phyloP scores from a whole-genome alignment of 2,329 filamentous ascomycete genomes.

The Phialocephala subalpina region DNA sequence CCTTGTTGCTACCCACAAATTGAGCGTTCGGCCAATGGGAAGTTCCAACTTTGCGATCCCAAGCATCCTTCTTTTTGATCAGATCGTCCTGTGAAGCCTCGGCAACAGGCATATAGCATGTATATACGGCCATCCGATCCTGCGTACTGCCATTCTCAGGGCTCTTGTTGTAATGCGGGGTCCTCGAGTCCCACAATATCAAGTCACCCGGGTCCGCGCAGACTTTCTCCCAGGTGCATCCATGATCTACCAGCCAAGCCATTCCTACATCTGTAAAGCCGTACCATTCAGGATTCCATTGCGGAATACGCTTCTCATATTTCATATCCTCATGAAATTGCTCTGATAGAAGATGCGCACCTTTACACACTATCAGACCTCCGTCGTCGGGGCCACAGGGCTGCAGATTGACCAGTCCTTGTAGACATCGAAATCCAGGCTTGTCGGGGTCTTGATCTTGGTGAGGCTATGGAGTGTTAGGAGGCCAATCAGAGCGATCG shows the following conservation, averaged over 20 bases:
- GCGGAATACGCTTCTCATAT: too few species aligned
- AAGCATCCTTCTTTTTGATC: slow-evolving; percentile 51
- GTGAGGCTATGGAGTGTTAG: slow-evolving; percentile 48
- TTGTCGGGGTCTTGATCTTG: slow-evolving; percentile 48
- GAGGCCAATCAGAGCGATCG: slow-evolving; percentile 29
- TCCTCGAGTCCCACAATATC: slow-evolving; percentile 55
- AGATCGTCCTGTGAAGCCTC: slow-evolving; percentile 51
- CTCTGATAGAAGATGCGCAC: slow-evolving; percentile 40
- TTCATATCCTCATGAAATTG: slow-evolving; percentile 36
- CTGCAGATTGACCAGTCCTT: slow-evolving; percentile 52
- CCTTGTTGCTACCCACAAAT: slow-evolving; percentile 35
- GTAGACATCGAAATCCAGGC: slow-evolving; percentile 52
- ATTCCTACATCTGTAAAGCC: too few species aligned
- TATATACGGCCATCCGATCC: slow-evolving; percentile 43
- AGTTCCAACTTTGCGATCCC: slow-evolving; percentile 48
- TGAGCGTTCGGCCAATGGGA: slow-evolving; percentile 52
- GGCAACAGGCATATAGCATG: slow-evolving; percentile 52
- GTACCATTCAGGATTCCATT: too few species aligned
- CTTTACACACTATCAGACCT: slow-evolving; percentile 44
- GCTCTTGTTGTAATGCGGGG: slow-evolving; percentile 53
- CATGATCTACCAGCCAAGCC: slow-evolving; percentile 50
- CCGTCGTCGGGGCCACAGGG: slow-evolving; percentile 45
- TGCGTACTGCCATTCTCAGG: slow-evolving; percentile 28
- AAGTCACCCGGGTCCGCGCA: slow-evolving; percentile 51
- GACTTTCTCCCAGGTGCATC: slow-evolving; percentile 50